Conservation (phyloP, 176 grass and related monocot species). For the Carex pumila region DNA sequence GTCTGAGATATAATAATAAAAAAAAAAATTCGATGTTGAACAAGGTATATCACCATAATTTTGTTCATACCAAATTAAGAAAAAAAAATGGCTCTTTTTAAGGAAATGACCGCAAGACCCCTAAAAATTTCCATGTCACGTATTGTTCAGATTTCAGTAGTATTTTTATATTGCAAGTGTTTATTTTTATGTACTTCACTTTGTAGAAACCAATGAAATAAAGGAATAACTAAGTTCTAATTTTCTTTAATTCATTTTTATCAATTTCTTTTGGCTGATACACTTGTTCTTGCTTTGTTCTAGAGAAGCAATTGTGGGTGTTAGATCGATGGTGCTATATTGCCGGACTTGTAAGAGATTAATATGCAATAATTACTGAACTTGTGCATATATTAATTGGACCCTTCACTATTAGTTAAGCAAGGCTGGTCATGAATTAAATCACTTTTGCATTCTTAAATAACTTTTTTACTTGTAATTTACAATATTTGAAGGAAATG, state of each 20-base stretch:
- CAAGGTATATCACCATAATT: neutral
- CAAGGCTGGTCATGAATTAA: neutral
- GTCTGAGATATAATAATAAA: conserved; percentile 48
- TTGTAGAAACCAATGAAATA: neutral
- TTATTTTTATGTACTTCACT: neutral
- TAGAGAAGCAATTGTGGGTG: neutral
- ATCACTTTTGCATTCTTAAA: neutral
- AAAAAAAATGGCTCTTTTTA: neutral
- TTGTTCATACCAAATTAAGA: neutral
- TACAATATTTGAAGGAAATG: neutral
- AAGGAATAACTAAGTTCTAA: neutral
- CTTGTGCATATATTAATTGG: conserved; percentile 10
- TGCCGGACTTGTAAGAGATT: neutral
- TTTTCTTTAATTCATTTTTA: neutral
- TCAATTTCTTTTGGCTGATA: neutral
- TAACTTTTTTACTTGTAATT: neutral
- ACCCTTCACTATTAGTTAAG: neutral
- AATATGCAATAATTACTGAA: neutral
- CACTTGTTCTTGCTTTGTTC: neutral
- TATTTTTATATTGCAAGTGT: neutral
- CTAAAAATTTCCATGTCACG: neutral
- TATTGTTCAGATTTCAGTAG: neutral
- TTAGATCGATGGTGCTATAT: neutral
- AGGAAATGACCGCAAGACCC: neutral
- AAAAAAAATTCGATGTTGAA: neutral